phyloP scores from a whole-genome alignment of 2,329 filamentous ascomycete genomes.

The Neopestalotiopsis clavispora region DNA sequence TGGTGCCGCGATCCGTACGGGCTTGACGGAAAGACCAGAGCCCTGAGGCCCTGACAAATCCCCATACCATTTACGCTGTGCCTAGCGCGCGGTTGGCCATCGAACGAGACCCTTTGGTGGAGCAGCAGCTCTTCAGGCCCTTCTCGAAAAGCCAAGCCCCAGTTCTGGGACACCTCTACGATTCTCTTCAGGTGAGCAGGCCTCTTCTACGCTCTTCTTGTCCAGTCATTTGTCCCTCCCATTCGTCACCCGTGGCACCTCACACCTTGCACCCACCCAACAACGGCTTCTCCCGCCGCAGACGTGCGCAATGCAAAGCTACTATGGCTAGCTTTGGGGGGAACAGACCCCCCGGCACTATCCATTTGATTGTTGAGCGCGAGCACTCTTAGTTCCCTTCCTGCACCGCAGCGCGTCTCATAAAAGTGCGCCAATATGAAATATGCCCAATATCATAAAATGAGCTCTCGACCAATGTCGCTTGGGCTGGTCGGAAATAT shows the following conservation, averaged over 20 bases:
- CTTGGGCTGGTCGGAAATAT: slow-evolving; percentile 11
- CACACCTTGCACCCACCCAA: background rate
- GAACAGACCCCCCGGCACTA: background rate
- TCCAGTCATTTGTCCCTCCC: slow-evolving; percentile 6
- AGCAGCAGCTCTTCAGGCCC: background rate
- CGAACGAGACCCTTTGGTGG: slow-evolving; percentile 8
- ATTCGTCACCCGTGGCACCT: slow-evolving; percentile 15
- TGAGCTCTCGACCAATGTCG: slow-evolving; percentile 6
- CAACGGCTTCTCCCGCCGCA: background rate
- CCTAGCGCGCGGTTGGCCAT: slow-evolving; percentile 17
- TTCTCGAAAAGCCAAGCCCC: slow-evolving; percentile 12
- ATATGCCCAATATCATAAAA: slow-evolving; percentile 3
- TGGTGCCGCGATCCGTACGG: slow-evolving; percentile 15
- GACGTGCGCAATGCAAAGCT: background rate
- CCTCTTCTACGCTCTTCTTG: background rate
- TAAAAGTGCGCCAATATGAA: background rate
- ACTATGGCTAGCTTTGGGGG: too few species aligned
- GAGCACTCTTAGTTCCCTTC: background rate
- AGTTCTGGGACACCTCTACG: slow-evolving; percentile 2
- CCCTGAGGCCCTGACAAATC: slow-evolving; percentile 3
- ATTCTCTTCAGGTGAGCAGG: slow-evolving; percentile 18
- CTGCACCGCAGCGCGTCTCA: background rate
- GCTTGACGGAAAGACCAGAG: background rate
- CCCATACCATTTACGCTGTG: slow-evolving; percentile 7
- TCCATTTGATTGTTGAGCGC: background rate